Conservation (phyloP, 495 filamentous ascomycete genomes). For the Bombardia bombarda region DNA sequence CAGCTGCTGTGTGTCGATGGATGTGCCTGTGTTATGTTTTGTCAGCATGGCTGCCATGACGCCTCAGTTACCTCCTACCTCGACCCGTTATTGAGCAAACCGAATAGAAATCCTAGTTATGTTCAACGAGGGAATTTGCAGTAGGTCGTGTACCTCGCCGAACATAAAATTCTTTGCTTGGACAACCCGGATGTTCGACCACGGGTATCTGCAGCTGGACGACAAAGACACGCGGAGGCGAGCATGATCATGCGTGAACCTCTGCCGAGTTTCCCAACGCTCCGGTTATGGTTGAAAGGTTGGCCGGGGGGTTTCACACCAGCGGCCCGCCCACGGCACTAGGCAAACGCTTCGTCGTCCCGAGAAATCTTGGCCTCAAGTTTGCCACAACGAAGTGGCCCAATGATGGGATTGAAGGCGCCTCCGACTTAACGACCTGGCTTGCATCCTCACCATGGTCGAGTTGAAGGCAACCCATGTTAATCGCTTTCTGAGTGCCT, state of each 20-base stretch:
- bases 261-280: constrained; percentile 6
- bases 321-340: background rate
- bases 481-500: no score
- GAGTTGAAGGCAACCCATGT: background rate
- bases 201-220: constrained; percentile 20
- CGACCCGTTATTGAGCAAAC: no score
- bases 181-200: background rate
- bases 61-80: no score
- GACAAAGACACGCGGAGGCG: constrained; percentile 13
- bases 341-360: no score
- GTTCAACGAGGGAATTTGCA: constrained; percentile 13
- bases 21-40: no score
- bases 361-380: no score
- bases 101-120: background rate
- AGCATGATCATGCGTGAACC: constrained; percentile 17
- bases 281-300: constrained; percentile 18
- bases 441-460: background rate
- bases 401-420: background rate
- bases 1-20: no score
- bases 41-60: no score
- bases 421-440: background rate
- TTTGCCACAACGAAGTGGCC: background rate
- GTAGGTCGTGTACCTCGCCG: constrained; percentile 19
- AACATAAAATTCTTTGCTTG: constrained; percentile 13
- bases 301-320: background rate